Evolutionary conservation across 2,329 filamentous ascomycete species (phyloP), one percentile per base, ranked within the genome.

Genomic region (Teratosphaeria nubilosa): DNA sequence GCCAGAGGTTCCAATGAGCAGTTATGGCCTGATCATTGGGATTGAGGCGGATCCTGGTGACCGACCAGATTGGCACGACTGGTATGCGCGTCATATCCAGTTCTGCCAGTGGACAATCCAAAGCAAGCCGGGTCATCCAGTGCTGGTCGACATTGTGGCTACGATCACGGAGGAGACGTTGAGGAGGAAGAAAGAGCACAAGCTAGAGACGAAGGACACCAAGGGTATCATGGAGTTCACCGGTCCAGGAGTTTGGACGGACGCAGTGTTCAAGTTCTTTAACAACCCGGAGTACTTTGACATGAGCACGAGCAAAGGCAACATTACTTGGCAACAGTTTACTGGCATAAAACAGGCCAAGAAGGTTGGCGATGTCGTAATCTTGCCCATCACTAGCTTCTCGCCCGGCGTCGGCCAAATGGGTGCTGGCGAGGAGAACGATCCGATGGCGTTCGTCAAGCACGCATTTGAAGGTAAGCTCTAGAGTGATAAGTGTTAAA

Each of bases 61-160:
- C 73, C 84, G 94, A 53, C 82, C 84, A 3, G 94, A 99, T 72
- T 99, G 94, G 94, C 82, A 84, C 37, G 79, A 96, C 1, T 97
- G 92, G 94, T 99, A 97, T 78, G 94, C 90, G 63, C 87, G 94
- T 60, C 84, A 92, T 63, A 91, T 99, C 61, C 94, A 97, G 72
- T 97, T 99, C 75, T 99, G 94, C 76, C 94, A 99, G 73, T 99
- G 94, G 94, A 99, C 94, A 1, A 96, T 99, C 62, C 92, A 97
- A 74, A 79, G 88, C 58, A 99, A 99, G 74, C 88, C 92, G 0
- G 94, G 94, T 11, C 94, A 99, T 72, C 94, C 94, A 0, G 85
- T 96, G 13, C 81, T 99, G 59, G 85, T 91, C 62, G 90, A 96
- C 61, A 83, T 96, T 60, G 90, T 99, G 32, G 80, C 87, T 14